Conservation (phyloP, 176 grass and related monocot species). For the Puya raimondii region DNA sequence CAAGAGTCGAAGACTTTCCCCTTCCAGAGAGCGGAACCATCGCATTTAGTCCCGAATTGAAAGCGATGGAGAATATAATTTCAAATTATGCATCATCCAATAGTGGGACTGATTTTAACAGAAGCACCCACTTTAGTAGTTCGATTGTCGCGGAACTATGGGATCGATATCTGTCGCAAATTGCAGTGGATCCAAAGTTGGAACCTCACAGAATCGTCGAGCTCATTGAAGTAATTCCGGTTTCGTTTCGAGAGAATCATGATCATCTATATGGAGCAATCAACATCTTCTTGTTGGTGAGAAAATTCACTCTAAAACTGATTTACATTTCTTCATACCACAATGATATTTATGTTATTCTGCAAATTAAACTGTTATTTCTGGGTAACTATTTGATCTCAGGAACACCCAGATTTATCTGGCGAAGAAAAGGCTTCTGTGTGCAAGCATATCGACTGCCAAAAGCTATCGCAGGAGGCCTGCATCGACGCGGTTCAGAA, state of each 20-base stretch:
- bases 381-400: background rate
- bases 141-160: constrained; percentile 49
- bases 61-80: constrained; percentile 54
- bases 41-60: constrained; percentile 34
- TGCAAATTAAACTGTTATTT: background rate
- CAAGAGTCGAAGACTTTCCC: constrained; percentile 60
- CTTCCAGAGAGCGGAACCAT: constrained; percentile 45
- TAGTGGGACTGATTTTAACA: background rate
- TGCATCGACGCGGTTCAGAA: constrained; percentile 88
- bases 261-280: constrained; percentile 76
- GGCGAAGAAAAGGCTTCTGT: constrained; percentile 49
- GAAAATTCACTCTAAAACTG: constrained; percentile 7
- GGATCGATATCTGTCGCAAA: constrained; percentile 56
- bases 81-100: constrained; percentile 28
- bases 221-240: constrained; percentile 42
- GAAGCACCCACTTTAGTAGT: constrained; percentile 15
- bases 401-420: constrained; percentile 47
- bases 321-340: constrained; percentile 7
- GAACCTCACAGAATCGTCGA: constrained; percentile 35
- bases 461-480: constrained; percentile 66
- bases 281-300: constrained; percentile 57
- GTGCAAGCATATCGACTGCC: constrained; percentile 55
- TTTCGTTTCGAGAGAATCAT: constrained; percentile 45
- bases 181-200: constrained; percentile 42
- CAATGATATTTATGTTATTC: background rate